These are phyloP conservation scores for Endocarpon pusillum DNA, from an alignment of 495 filamentous ascomycete genomes.

Conservation along the genomic window DNA sequence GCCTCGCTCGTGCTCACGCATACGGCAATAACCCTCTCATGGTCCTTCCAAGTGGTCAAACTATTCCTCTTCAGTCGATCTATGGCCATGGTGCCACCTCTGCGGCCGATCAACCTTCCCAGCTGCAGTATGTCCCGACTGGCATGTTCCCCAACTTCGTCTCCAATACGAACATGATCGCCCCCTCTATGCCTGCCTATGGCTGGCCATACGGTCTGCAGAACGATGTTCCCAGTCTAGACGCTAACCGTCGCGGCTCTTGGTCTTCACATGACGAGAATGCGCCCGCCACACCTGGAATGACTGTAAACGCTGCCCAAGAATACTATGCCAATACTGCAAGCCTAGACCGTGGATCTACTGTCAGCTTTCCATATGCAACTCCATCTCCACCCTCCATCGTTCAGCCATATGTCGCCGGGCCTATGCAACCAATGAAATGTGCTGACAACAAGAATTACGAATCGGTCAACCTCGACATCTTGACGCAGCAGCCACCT, in stretches of 20 bases:
- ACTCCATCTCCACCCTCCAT: neutral
- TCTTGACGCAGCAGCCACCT: conserved; percentile 55
- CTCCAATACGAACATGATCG: neutral
- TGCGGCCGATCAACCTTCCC: neutral
- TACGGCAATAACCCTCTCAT: neutral
- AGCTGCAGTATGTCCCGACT: neutral
- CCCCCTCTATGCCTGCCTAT: neutral
- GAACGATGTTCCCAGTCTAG: conserved; percentile 37
- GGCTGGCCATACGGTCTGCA: conserved; percentile 10
- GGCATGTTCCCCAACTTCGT: neutral
- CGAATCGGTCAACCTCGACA: conserved; percentile 48
- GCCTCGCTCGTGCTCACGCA: neutral
- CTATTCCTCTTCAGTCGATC: neutral
- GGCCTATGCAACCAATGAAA: neutral
- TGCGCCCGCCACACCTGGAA: conserved; percentile 37
- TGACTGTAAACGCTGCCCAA: neutral
- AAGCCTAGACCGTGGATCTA: neutral
- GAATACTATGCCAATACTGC: neutral
- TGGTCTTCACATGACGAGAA: conserved; percentile 55
- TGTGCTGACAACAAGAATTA: conserved; percentile 24
- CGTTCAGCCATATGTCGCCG: neutral
- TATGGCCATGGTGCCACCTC: neutral
- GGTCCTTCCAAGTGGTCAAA: neutral
- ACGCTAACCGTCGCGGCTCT: conserved; percentile 40
- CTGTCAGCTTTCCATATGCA: neutral